These are phyloP conservation scores for Monascus ruber DNA, from an alignment of 2,329 filamentous ascomycete species.

Conservation along the genomic window DNA sequence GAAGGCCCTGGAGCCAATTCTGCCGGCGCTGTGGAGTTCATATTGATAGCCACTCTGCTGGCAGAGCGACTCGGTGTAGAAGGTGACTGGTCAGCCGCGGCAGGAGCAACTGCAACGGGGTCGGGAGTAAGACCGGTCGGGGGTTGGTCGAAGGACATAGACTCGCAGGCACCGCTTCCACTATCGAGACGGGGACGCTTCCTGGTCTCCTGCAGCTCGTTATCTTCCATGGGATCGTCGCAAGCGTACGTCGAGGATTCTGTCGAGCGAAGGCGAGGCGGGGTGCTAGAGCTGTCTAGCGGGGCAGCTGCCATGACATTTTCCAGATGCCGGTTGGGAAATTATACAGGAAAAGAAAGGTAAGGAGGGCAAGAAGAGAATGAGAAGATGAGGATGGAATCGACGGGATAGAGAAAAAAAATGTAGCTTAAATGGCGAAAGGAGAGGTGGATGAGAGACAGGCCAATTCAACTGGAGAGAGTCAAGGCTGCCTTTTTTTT, in stretches of 20 bases:
- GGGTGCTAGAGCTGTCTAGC: constrained; percentile 35
- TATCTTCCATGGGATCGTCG: constrained; percentile 31
- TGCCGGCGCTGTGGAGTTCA: constrained; percentile 24
- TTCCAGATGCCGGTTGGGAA: constrained; percentile 7
- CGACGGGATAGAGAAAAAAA: constrained; percentile 1
- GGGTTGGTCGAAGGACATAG: constrained; percentile 20
- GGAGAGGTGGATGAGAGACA: background rate
- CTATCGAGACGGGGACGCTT: constrained; percentile 39
- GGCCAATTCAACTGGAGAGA: background rate
- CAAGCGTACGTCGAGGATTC: constrained; percentile 17
- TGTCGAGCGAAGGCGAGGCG: constrained; percentile 22
- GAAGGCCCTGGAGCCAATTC: constrained; percentile 7
- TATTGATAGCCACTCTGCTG: constrained; percentile 39
- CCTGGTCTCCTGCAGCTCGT: constrained; percentile 26
- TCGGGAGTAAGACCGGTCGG: constrained; percentile 8
- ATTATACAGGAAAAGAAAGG: constrained; percentile 1
- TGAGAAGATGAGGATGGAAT: background rate
- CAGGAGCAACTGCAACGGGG: constrained; percentile 15
- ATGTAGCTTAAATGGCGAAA: background rate
- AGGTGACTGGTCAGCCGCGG: constrained; percentile 16
- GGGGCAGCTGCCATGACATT: constrained; percentile 37
- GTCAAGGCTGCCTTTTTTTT: background rate
- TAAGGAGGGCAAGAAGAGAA: constrained; percentile 1
- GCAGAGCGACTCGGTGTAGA: constrained; percentile 23
- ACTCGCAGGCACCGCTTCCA: constrained; percentile 25